Evolutionary conservation across 257 asterid species (phyloP).

Genomic region (Gentiana straminea): DNA sequence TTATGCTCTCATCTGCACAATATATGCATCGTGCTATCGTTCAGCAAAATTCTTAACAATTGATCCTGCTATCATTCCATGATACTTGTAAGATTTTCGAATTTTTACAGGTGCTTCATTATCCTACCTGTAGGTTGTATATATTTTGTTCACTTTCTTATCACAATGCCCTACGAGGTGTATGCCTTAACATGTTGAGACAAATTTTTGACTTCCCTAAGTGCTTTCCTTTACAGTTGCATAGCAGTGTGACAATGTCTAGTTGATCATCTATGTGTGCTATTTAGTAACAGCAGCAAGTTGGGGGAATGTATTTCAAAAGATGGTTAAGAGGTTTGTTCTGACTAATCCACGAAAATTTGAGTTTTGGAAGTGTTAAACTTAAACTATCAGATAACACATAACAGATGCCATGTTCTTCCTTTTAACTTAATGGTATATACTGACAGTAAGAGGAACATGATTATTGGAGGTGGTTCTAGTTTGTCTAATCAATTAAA

Average conservation of each 20-base stretch:
- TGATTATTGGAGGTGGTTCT: background rate
- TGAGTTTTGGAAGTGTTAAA: background rate
- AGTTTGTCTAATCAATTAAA: background rate
- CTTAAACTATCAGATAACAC: background rate
- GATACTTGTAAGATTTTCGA: background rate
- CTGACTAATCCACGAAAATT: background rate
- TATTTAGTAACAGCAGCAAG: too few relatives aligned
- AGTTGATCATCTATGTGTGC: too few relatives aligned
- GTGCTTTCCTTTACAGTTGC: too few relatives aligned
- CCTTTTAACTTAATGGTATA: background rate
- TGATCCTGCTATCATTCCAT: background rate
- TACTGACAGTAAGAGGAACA: background rate
- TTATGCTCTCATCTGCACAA: conserved; percentile 12
- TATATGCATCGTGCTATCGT: background rate
- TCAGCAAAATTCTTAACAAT: background rate
- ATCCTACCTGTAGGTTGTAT: background rate
- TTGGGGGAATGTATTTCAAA: too few relatives aligned
- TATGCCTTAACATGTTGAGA: too few relatives aligned
- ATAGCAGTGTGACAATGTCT: too few relatives aligned
- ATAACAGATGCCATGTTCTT: background rate
- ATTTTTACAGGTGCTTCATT: background rate
- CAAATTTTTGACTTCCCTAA: too few relatives aligned
- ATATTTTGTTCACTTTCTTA: background rate
- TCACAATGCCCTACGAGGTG: too few relatives aligned
- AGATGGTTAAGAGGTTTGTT: background rate